A percentile compares a stretch with the other conserved stretches of the same genome.
Evolutionary conservation across 2,329 filamentous ascomycete genomes (phyloP).

Genomic region (Sporothrix phasma): DNA sequence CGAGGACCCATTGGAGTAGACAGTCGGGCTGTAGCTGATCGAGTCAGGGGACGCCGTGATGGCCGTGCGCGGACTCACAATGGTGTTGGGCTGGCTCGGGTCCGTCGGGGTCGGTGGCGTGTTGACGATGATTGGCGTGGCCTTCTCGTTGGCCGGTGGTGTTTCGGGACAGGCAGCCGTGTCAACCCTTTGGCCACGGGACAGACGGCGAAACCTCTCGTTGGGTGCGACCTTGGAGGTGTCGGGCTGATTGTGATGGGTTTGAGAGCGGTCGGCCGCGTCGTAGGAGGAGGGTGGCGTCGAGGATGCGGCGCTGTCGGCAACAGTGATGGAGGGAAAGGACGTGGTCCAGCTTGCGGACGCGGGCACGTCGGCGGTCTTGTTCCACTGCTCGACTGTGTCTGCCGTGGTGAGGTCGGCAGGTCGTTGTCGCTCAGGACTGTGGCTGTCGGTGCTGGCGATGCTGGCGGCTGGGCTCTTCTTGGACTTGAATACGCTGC

Average conservation of each 20-base stretch:
- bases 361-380: neutral
- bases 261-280: neutral
- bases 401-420: neutral
- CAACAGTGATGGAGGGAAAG: slow-evolving; percentile 13
- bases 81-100: slow-evolving; percentile 21
- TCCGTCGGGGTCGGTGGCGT: slow-evolving; percentile 57
- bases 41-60: slow-evolving; percentile 7
- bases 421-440: slow-evolving; percentile 23
- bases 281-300: neutral
- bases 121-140: slow-evolving; percentile 50
- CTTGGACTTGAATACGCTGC: slow-evolving; percentile 57
- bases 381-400: slow-evolving; percentile 11
- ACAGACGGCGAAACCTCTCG: slow-evolving; percentile 23
- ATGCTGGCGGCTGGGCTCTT: slow-evolving; percentile 32
- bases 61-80: neutral
- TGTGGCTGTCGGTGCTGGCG: slow-evolving; percentile 35
- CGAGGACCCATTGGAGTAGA: slow-evolving; percentile 45
- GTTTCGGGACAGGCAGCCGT: slow-evolving; percentile 33
- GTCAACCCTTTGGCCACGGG: slow-evolving; percentile 25
- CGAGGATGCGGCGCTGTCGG: neutral
- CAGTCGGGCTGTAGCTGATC: slow-evolving; percentile 18
- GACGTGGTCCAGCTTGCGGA: slow-evolving; percentile 1
- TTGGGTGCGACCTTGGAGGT: slow-evolving; percentile 16
- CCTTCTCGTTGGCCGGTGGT: slow-evolving; percentile 36
- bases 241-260: neutral